Evolutionary conservation across 2,329 filamentous ascomycete genomes (phyloP), one percentile per base, ranked within the genome.

Genomic region (Alternaria sp.): DNA sequence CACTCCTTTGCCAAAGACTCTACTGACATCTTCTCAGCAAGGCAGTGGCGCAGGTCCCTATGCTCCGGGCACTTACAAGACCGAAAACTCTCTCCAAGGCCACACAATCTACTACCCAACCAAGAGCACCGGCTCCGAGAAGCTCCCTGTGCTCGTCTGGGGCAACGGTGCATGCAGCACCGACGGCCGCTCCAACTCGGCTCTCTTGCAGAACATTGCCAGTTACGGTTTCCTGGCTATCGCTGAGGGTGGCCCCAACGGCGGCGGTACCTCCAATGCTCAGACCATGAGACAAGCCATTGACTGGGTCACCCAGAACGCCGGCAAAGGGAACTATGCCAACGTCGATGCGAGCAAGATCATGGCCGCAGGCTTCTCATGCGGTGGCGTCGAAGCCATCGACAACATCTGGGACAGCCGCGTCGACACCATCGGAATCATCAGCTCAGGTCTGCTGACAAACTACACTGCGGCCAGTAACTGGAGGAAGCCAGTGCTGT

Each of bases 81-180:
- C 50, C 5, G 69, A 69, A 25, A 52, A 44, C n/a, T 40, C 32
- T 6, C 64, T 71, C 5, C 19, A 49, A 7, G 56, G 60, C 45
- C 67, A 71, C 46, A 69, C 69, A 13, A 65, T 69, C 49, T 70
- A 69, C 66, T 57, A 65, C 50, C 62, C 62, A 5, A 45, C 55
- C 19, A 59, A 64, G 23, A 57, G n/a, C 55, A 26, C 59, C 6
- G 59, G 46, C 36, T 57, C 46, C 21, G 36, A 19, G 6, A 69
- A 67, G 30, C 59, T 72, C 15, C 72, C 71, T 19, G 70, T 74
- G 2, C 44, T 74, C 6, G 57, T 70, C 25, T 74, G 72, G 72
- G 70, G 70, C 26, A 74, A 74, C 57, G 71, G 72, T 19, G 71
- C 60, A 40, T 74, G 71, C 62, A 60, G 57, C 25, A 60, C 64